Evolutionary conservation across 148 eudicot genomes (phyloP).

Genomic region (Heliosperma pusillum): DNA sequence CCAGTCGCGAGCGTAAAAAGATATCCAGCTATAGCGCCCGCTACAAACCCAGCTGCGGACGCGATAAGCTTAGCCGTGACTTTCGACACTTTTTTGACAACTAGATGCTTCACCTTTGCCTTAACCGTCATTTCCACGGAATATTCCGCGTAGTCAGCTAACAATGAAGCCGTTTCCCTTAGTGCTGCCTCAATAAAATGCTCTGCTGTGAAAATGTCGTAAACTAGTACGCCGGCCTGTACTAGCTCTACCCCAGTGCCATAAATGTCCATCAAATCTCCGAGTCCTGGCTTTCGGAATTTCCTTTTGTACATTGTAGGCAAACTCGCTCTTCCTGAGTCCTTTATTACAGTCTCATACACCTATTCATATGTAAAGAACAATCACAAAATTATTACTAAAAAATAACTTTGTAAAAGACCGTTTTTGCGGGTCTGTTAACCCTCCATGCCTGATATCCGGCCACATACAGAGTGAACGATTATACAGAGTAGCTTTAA

Average conservation of each 20-base stretch:
- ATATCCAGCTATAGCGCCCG: background rate
- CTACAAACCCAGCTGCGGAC: conserved; percentile 3
- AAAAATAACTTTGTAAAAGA: background rate
- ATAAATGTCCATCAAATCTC: background rate
- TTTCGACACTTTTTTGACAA: background rate
- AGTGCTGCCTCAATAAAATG: background rate
- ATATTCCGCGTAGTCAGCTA: background rate
- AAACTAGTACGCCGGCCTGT: background rate
- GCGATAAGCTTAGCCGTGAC: background rate
- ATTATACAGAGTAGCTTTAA: too few relatives aligned
- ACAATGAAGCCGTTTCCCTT: background rate
- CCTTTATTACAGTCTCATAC: background rate
- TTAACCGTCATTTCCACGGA: background rate
- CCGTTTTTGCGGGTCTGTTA: background rate
- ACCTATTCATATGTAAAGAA: background rate
- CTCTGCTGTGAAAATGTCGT: conserved; percentile 13
- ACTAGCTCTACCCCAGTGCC: background rate
- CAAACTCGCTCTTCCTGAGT: background rate
- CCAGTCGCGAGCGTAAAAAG: conserved; percentile 2
- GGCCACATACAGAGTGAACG: too few relatives aligned
- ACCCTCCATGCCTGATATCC: background rate
- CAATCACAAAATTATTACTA: too few relatives aligned
- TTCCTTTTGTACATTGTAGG: background rate
- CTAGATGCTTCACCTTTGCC: background rate
- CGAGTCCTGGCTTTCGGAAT: background rate